A percentile compares a stretch with the other conserved stretches of the same genome.
phyloP scores from a whole-genome alignment of 1,139 yeast genomes.

The Candida anutae region DNA sequence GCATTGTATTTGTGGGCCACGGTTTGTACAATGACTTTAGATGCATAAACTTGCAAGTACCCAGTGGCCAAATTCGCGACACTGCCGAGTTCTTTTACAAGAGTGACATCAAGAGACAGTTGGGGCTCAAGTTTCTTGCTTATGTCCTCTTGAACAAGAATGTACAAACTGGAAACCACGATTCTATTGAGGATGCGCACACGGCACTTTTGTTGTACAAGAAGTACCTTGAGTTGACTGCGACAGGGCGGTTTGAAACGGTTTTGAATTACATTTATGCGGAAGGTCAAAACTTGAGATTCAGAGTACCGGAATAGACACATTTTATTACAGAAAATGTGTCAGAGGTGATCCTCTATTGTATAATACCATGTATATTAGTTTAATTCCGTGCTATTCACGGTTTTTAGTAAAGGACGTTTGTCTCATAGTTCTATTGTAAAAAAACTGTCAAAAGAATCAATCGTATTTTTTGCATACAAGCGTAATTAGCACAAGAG shows the following conservation, averaged over 20 bases:
- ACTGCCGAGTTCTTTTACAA: slow-evolving; percentile 76
- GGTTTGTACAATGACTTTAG: slow-evolving; percentile 88
- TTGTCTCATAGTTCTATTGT: too few relatives aligned
- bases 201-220: slow-evolving; percentile 77
- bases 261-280: slow-evolving; percentile 60
- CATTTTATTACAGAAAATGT: too few relatives aligned
- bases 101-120: slow-evolving; percentile 61
- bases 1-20: slow-evolving; percentile 93
- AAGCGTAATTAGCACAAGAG: too few relatives aligned
- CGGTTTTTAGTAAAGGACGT: too few relatives aligned
- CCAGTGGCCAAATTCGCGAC: slow-evolving; percentile 77
- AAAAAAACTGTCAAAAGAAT: too few relatives aligned
- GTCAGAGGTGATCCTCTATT: too few relatives aligned
- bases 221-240: slow-evolving; percentile 56
- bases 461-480: too few relatives aligned
- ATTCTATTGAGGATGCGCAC: slow-evolving; percentile 91
- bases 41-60: slow-evolving; percentile 86
- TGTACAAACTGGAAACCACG: slow-evolving; percentile 92
- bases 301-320: slow-evolving; percentile 29
- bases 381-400: too few relatives aligned
- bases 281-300: slow-evolving; percentile 56
- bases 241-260: slow-evolving; percentile 51
- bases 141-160: slow-evolving; percentile 66
- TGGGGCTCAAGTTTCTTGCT: slow-evolving; percentile 85
- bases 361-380: too few relatives aligned